Evolutionary conservation across 805 yeast genomes (phyloP), one percentile per base, ranked within the genome.

Genomic region (Pichia nanzhaoensis): DNA sequence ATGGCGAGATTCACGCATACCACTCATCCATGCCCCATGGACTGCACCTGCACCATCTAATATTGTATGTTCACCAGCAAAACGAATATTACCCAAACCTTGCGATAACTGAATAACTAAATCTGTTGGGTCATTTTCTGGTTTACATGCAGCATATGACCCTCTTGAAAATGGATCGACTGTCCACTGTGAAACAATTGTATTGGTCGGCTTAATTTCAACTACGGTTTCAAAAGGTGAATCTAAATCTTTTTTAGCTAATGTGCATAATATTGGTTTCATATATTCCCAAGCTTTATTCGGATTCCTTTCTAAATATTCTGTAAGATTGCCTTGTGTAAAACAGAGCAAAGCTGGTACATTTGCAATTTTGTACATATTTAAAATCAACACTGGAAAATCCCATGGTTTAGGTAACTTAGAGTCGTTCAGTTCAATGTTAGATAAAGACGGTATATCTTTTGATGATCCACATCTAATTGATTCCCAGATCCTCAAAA

Each of bases 41-140:
- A 84, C 93, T 54, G 95, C 89, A 0, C 96, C 96, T 14, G 88
- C 84, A 7, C 95, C 96, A 52, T 87, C 95, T 53, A 77, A 65
- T 19, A 80, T 77, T 0, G 96, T 84, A 60, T 89, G 96, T 58
- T 89, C 96, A 7, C 96, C 96, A 0, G 96, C 96, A 68, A 89
- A 89, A 36, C 95, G 68, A 2, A 89, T 64, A 8, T 70, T 68
- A 12, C 72, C 78, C 18, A 73, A 66, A 0, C 88, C 85, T 20
- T 75, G 74, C 17, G 75, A 69, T 46, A 85, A 69, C n/a, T 82
- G 83, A 14, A 78, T 58, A 0, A 83, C 74, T 16, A 78, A 60
- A 42, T 76, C 82, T 9, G 76, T 67, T 0, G 95, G 87, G 54
- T 82, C 87, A 59, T 84, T 84, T 7, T 80, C 81, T 0, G 82